These are phyloP conservation scores for Baudoinia panamericana DNA, from an alignment of 495 filamentous ascomycete species.

Conservation along the genomic window DNA sequence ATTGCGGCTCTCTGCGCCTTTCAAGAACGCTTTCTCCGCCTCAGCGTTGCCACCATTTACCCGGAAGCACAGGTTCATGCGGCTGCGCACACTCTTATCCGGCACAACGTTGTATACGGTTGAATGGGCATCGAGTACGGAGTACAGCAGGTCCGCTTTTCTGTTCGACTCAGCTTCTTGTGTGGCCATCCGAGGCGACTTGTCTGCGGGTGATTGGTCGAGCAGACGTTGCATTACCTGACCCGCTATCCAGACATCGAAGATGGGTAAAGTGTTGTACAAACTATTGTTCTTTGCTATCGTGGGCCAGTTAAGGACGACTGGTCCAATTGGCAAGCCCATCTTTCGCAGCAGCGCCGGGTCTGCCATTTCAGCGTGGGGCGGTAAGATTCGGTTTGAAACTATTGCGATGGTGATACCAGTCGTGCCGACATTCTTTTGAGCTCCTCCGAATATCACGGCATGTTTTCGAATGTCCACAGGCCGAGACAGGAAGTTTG, in stretches of 20 bases:
- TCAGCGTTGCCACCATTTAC: slow-evolving; percentile 49
- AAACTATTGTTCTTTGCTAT: slow-evolving; percentile 79
- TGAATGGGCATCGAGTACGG: slow-evolving; percentile 55
- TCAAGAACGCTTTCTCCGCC: slow-evolving; percentile 64
- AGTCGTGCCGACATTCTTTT: slow-evolving; percentile 81
- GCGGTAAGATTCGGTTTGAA: slow-evolving; percentile 61
- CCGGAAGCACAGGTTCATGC: slow-evolving; percentile 90
- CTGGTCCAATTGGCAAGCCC: slow-evolving; percentile 61
- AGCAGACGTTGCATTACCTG: slow-evolving; percentile 65
- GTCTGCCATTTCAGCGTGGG: slow-evolving; percentile 41
- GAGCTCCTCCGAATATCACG: slow-evolving; percentile 66
- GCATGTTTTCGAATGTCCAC: slow-evolving; percentile 62
- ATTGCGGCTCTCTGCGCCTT: slow-evolving; percentile 48
- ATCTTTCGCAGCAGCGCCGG: slow-evolving; percentile 57
- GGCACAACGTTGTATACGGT: slow-evolving; percentile 61
- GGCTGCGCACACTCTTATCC: slow-evolving; percentile 54
- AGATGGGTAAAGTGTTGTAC: slow-evolving; percentile 92
- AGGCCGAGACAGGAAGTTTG: slow-evolving; percentile 54
- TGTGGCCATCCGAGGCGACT: slow-evolving; percentile 51
- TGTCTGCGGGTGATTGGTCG: slow-evolving; percentile 27
- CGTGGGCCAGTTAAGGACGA: slow-evolving; percentile 66
- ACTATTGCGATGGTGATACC: slow-evolving; percentile 77
- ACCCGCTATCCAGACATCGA: slow-evolving; percentile 80
- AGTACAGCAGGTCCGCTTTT: slow-evolving; percentile 66
- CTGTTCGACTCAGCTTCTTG: slow-evolving; percentile 54